Evolutionary conservation across 176 grass and related monocot genomes (phyloP).

Genomic region (Puccinellia tenuiflora): DNA sequence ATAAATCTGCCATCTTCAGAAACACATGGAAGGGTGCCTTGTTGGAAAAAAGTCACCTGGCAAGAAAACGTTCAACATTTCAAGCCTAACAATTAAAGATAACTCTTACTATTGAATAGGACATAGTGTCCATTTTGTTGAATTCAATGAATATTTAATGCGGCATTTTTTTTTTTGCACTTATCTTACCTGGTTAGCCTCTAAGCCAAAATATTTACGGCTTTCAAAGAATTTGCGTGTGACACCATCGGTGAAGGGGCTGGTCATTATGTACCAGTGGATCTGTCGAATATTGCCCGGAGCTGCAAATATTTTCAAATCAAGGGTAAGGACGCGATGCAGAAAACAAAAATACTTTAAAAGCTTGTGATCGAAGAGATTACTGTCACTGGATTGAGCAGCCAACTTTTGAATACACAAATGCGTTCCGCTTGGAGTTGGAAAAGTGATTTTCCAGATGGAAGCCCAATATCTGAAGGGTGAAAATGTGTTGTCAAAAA

Average conservation of each 20-base stretch:
- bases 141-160: no score
- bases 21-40: constrained; percentile 95
- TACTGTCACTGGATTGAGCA: constrained; percentile 80
- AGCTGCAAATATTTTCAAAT: constrained; percentile 26
- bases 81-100: constrained; percentile 15
- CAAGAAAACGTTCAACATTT: no score
- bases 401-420: constrained; percentile 88
- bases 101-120: no score
- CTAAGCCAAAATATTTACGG: constrained; percentile 89
- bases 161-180: constrained; percentile 9
- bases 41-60: constrained; percentile 98
- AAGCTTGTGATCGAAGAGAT: background rate
- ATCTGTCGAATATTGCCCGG: constrained; percentile 51
- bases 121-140: no score
- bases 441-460: constrained; percentile 97
- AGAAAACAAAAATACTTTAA: background rate
- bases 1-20: constrained; percentile 90
- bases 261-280: constrained; percentile 99
- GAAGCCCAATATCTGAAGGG: constrained; percentile 70
- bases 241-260: constrained; percentile 79
- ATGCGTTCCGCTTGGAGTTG: constrained; percentile 96
- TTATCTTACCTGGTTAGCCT: constrained; percentile 70
- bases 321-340: no score
- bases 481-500: background rate
- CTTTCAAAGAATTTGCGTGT: constrained; percentile 88